A percentile compares a stretch with the other conserved stretches of the same genome.
phyloP scores from a whole-genome alignment of 768 basidiomycete species.

The Trametopsis cervina region DNA sequence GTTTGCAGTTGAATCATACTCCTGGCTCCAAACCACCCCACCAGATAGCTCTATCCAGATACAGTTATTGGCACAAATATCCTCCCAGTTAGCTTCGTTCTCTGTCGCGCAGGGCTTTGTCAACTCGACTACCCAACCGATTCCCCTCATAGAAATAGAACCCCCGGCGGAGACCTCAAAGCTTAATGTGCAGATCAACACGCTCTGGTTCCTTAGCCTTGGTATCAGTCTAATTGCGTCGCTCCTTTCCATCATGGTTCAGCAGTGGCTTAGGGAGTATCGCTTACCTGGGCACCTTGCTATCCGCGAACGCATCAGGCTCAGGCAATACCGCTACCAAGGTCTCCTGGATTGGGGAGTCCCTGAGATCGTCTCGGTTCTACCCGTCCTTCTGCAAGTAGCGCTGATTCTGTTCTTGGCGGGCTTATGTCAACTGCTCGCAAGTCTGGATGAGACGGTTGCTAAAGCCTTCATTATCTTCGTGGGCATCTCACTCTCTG shows the following conservation, averaged over 20 bases:
- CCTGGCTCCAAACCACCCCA: conserved; percentile 5
- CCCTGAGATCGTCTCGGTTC: conserved; percentile 3
- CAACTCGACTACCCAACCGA: conserved; percentile 8
- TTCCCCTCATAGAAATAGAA: background rate
- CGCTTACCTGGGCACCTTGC: background rate
- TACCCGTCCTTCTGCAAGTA: conserved; percentile 11
- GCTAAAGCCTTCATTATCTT: background rate
- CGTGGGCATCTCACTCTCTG: conserved; percentile 1
- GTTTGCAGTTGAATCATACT: conserved; percentile 7
- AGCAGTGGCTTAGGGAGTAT: conserved; percentile 22
- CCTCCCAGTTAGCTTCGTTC: conserved; percentile 6
- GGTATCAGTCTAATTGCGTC: conserved; percentile 19
- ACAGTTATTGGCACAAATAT: conserved; percentile 9
- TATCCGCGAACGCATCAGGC: background rate
- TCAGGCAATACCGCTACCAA: conserved; percentile 2
- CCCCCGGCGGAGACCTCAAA: background rate
- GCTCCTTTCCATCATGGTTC: conserved; percentile 21
- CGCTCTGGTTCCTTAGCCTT: conserved; percentile 21
- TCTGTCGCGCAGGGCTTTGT: conserved; percentile 1
- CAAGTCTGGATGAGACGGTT: background rate
- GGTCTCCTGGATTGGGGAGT: conserved; percentile 4
- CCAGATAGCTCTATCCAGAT: conserved; percentile 1
- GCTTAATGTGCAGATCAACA: conserved; percentile 16
- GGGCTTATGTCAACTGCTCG: conserved; percentile 8
- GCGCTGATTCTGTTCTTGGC: conserved; percentile 9